A percentile compares a stretch with the other conserved stretches of the same genome.
Conservation (phyloP, 179 eudicot species). For the Corrigiola litoralis region DNA sequence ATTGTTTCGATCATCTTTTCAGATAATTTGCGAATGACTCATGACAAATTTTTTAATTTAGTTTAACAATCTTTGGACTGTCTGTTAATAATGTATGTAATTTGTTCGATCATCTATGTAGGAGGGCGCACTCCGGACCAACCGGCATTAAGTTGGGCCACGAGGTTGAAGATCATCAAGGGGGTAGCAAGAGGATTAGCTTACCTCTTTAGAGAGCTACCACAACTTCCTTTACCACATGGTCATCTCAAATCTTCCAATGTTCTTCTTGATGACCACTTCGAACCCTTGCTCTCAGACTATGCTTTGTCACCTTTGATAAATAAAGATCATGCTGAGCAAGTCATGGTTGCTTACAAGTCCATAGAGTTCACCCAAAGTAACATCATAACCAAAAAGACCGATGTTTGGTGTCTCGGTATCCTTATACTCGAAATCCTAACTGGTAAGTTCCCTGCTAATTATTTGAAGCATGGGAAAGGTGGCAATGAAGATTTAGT, state of each 20-base stretch:
- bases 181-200: constrained; percentile 79
- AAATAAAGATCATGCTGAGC: constrained; percentile 70
- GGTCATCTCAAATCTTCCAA: constrained; percentile 92
- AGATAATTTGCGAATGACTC: not conserved
- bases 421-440: constrained; percentile 66
- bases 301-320: constrained; percentile 59
- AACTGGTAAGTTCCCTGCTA: constrained; percentile 70
- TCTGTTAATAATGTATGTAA: not conserved
- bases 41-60: no score
- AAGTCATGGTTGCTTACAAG: constrained; percentile 78
- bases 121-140: constrained; percentile 41
- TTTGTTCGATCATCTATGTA: constrained; percentile 15
- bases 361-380: constrained; percentile 58
- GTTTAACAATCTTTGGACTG: not conserved
- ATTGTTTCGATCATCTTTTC: not conserved
- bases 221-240: constrained; percentile 55
- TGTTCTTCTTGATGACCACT: constrained; percentile 54
- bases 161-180: constrained; percentile 62
- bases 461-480: constrained; percentile 59
- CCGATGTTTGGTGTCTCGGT: constrained; percentile 88
- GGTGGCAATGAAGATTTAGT: constrained; percentile 55
- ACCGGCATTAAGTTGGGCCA: constrained; percentile 57
- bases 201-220: constrained; percentile 61
- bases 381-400: constrained; percentile 40
- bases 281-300: constrained; percentile 61